These are phyloP conservation scores for Gonium pectorale DNA, from an alignment of 139 green algal species.

Conservation along the genomic window DNA sequence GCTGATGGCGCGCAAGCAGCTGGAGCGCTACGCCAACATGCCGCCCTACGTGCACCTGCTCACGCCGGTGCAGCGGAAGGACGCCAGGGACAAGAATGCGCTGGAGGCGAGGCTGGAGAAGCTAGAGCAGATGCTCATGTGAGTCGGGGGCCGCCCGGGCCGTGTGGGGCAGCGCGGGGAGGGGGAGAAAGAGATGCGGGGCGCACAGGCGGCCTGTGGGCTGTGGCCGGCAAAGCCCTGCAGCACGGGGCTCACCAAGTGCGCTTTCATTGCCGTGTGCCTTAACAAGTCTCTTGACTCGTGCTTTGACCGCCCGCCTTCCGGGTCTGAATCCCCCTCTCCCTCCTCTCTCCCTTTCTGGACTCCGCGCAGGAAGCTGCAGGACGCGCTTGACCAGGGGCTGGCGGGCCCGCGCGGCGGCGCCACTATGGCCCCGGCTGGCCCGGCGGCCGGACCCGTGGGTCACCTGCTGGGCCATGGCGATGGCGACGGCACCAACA, in stretches of 20 bases:
- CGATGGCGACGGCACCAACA: constrained; percentile 7
- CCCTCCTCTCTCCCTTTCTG: neutral
- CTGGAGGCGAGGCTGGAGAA: constrained; percentile 56
- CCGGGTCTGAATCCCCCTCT: neutral
- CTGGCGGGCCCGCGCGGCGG: constrained; percentile 4
- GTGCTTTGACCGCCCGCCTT: neutral
- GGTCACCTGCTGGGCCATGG: neutral
- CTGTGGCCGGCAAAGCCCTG: too few species aligned
- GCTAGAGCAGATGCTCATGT: constrained; percentile 57
- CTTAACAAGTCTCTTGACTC: neutral
- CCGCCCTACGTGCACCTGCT: constrained; percentile 66
- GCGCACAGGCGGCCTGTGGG: too few species aligned
- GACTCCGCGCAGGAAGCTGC: constrained; percentile 10
- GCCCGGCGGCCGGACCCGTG: constrained; percentile 3
- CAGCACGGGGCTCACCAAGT: too few species aligned
- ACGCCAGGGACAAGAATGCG: constrained; percentile 24
- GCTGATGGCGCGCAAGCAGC: constrained; percentile 52
- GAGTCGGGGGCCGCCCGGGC: too few species aligned
- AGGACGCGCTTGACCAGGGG: constrained; percentile 28
- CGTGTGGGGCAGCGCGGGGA: too few species aligned
- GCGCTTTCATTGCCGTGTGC: neutral
- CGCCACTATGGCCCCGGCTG: neutral
- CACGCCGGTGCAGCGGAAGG: constrained; percentile 34
- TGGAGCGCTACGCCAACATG: constrained; percentile 55
- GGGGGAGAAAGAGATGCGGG: too few species aligned